Evolutionary conservation across 2,329 filamentous ascomycete genomes (phyloP), one percentile per base, ranked within the genome.

Genomic region (Hymenoscyphus occultus): DNA sequence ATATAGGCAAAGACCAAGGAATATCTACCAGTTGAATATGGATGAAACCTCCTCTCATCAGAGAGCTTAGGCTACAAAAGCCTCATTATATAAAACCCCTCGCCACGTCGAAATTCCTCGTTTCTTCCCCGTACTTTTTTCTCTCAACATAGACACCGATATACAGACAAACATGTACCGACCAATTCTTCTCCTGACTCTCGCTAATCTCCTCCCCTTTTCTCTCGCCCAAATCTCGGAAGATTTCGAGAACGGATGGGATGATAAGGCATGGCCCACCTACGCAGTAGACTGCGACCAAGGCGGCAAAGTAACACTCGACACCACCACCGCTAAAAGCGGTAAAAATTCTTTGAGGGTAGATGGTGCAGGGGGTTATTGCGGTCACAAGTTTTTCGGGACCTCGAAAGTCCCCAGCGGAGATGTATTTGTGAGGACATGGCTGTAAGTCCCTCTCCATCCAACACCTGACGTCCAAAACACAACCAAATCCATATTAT

Each of bases 271-370:
- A 64, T 87, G 85, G 85, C 81, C 84, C 0, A 84, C 77, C 7
- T 87, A 87, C 68, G 84, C 85, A 2, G 75, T 79, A 2, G 84
- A 86, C 75, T 88, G 85, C 72, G 85, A 79, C 75, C 84, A 87
- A 28, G 70, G 84, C 58, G 84, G 85, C 45, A 82, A 78, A 64
- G 80, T 87, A 62, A 78, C 76, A 1, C 82, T 88, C 13, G 85
- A 87, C 71, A 86, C 76, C 68, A 78, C 84, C 48, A 83, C 79
- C 0, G 84, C 82, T 0, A 83, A 86, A 71, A 84, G 80, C 64
- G 84, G 84, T 54, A 82, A 77, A 71, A 85, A 84, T 73, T 86
- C 82, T 0, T 79, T 85, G 4, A 79, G 79, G 57, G 84, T 85
- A 19, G 80, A 79, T 57, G 82, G 82, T 56, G 81, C 81, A 0